A percentile compares a stretch with the other conserved stretches of the same genome.
Conservation (phyloP, 1,284 basidiomycete genomes). For the Mycena sp. region DNA sequence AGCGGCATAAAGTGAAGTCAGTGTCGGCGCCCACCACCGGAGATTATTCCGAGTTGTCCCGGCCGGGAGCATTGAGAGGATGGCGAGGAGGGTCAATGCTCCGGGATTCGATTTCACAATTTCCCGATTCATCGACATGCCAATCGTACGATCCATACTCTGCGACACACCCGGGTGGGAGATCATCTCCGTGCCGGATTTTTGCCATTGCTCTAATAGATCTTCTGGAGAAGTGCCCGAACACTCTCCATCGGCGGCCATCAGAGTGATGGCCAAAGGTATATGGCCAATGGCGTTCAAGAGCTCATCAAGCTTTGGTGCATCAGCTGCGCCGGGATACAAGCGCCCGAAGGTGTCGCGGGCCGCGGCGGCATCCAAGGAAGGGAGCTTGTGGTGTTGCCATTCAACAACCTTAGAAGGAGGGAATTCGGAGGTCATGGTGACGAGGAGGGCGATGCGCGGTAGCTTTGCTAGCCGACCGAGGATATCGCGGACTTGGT, state of each 20-base stretch:
- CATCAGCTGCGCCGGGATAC: slow-evolving; percentile 1
- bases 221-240: slow-evolving; percentile 19
- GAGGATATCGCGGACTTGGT: slow-evolving; percentile 25
- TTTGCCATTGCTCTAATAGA: slow-evolving; percentile 28
- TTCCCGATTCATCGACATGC: slow-evolving; percentile 28
- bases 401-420: slow-evolving; percentile 12
- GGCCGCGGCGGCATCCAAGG: slow-evolving; percentile 7
- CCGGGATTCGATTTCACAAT: slow-evolving; percentile 11
- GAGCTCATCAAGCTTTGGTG: slow-evolving; percentile 10
- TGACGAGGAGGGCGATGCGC: slow-evolving; percentile 30
- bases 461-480: slow-evolving; percentile 19
- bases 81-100: slow-evolving; percentile 27
- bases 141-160: slow-evolving; percentile 27
- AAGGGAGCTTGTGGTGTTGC: slow-evolving; percentile 3
- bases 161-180: not conserved
- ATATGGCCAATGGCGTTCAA: slow-evolving; percentile 15
- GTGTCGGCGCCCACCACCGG: slow-evolving; percentile 28
- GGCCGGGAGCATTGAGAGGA: slow-evolving; percentile 36
- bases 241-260: slow-evolving; percentile 17
- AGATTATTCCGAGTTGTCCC: slow-evolving; percentile 31
- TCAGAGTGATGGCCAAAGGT: slow-evolving; percentile 24
- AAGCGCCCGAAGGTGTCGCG: not conserved
- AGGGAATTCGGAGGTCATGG: slow-evolving; percentile 30
- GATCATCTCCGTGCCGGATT: slow-evolving; percentile 20
- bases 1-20: slow-evolving; percentile 9